phyloP scores from a whole-genome alignment of 2,329 filamentous ascomycete species.

The Dryadomyces quercus-mongolicae region DNA sequence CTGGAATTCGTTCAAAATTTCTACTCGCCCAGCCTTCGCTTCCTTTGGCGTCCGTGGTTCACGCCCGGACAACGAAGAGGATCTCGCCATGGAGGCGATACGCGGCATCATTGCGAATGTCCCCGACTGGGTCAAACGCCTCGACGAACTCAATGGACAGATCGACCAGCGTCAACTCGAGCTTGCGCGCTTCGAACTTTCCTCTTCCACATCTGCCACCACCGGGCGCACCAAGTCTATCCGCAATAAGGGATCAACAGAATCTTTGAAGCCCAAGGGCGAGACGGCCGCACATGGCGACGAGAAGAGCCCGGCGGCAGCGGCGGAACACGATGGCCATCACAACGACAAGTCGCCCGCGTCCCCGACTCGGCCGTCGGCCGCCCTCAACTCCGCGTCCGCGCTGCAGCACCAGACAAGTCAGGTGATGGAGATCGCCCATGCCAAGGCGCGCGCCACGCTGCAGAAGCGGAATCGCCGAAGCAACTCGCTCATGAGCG shows the following conservation, averaged over 20 bases:
- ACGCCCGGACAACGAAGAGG: conserved; percentile 1
- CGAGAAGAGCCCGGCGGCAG: background rate
- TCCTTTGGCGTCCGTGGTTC: conserved; percentile 1
- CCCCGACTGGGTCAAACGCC: conserved; percentile 45
- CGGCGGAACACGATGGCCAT: background rate
- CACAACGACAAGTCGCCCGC: background rate
- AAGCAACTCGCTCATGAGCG: conserved; percentile 39
- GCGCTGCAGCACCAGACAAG: conserved; percentile 3
- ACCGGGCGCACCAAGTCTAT: conserved; percentile 14
- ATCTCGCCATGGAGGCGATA: conserved; percentile 40
- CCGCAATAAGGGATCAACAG: conserved; percentile 16
- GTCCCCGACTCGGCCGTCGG: background rate
- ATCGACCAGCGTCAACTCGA: conserved; percentile 50
- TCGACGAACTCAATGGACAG: conserved; percentile 48
- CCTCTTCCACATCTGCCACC: conserved; percentile 6
- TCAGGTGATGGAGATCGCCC: conserved; percentile 18
- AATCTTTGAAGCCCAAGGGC: conserved; percentile 15
- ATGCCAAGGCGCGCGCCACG: conserved; percentile 32
- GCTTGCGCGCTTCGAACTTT: conserved; percentile 29
- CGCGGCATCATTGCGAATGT: conserved; percentile 41
- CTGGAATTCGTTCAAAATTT: background rate
- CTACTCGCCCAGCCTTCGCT: background rate
- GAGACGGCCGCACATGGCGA: conserved; percentile 9
- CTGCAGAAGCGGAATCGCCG: conserved; percentile 35
- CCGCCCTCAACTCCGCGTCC: conserved; percentile 4